Evolutionary conservation across 2,329 filamentous ascomycete species (phyloP), one percentile per base, ranked within the genome.

Genomic region (Pseudocercospora eumusae): DNA sequence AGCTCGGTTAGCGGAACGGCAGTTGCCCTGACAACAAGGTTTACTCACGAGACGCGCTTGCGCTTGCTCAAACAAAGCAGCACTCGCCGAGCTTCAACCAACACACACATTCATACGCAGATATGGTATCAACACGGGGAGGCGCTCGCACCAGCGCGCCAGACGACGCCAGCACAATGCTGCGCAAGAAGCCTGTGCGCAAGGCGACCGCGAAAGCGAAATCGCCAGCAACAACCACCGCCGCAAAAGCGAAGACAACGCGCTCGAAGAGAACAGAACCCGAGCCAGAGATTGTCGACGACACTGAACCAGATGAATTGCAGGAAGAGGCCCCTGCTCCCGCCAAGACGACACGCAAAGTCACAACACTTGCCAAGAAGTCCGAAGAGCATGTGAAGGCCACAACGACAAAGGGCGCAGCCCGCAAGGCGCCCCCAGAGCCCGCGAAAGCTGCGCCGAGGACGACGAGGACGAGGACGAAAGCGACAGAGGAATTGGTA

Each of bases 71-170:
- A 40, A 8, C n/a, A 28, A 4, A 54, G 25, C 47, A 23, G 18
- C 44, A 20, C 44, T 47, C 44, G 18, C 44, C 44, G 44, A 47
- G 18, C 23, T 52, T 25, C 52, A 40, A 23, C 15, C 21, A 62
- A 42, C 27, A 45, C 28, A 54, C 50, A 62, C 42, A 59, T 55
- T 44, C 56, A 52, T 18, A 42, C 36, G 13, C 53, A n/a, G 67
- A 23, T 23, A 76, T 76, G 75, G 74, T 75, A 42, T 72, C 74
- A 18, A 76, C 75, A 59, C 64, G 75, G 61, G 66, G 72, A 31
- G 70, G 68, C 27, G 70, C 71, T 64, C 66, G 68, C 3, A 70
- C 66, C 59, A 57, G 57, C 42, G 45, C n/a, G 21, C 31, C 50
- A 11, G 58, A 63, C 10, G 62, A 67, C 9, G 64, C 65, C 20